Percentiles rank a stretch among this genome's conserved stretches.
Conservation (phyloP, 148 eudicot species). For the Diospyros lotus region DNA sequence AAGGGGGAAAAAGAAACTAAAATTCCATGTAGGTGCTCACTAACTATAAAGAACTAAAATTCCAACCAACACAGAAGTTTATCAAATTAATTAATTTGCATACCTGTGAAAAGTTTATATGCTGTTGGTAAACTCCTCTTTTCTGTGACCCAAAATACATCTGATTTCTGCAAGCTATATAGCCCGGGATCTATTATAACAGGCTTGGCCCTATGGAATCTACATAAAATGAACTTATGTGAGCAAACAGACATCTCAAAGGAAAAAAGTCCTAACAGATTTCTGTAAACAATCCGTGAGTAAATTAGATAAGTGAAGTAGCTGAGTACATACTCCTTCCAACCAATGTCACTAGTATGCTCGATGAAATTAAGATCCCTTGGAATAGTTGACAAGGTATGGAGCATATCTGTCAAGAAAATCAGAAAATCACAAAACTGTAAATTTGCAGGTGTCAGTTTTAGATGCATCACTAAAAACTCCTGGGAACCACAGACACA, state of each 20-base stretch:
- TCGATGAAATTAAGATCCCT: constrained; percentile 62
- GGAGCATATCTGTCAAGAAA: constrained; percentile 54
- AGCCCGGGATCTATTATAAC: constrained; percentile 63
- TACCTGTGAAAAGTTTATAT: constrained; percentile 73
- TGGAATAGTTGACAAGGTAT: constrained; percentile 56
- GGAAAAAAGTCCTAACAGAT: not conserved
- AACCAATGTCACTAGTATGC: constrained; percentile 73
- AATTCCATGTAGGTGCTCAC: no score
- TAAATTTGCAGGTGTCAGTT: not conserved
- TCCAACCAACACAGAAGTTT: not conserved
- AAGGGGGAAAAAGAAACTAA: not conserved
- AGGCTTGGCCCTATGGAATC: constrained; percentile 64
- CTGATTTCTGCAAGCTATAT: constrained; percentile 49
- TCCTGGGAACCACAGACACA: not conserved
- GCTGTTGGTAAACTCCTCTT: constrained; percentile 58
- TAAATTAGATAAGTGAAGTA: constrained; percentile 7
- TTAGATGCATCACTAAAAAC: not conserved
- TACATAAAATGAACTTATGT: constrained; percentile 12
- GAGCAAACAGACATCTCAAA: not conserved
- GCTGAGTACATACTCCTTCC: constrained; percentile 72
- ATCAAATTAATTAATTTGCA: not conserved
- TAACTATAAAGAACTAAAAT: no score
- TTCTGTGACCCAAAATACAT: constrained; percentile 56
- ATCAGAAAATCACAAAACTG: not conserved
- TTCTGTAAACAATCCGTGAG: not conserved